Conservation (phyloP, 176 grass and related monocot genomes). For the Pontederia crassipes region DNA sequence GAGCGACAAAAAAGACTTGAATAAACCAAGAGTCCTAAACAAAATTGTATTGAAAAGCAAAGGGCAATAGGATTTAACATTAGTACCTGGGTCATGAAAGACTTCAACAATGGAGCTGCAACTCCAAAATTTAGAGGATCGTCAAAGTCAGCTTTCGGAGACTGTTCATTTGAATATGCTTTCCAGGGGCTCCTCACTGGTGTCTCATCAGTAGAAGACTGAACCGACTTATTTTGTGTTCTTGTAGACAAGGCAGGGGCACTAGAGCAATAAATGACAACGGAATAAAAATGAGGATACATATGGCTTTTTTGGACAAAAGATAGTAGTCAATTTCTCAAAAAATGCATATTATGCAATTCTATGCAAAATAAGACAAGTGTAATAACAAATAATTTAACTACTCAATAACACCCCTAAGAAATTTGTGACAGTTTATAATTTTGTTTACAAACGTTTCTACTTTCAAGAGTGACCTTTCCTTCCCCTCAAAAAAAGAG, state of each 20-base stretch:
- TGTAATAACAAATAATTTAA: no score
- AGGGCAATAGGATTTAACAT: no score
- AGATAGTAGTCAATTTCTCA: not conserved
- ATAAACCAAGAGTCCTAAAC: no score
- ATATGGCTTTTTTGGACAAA: not conserved
- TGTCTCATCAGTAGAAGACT: constrained; percentile 33
- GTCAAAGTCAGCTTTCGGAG: constrained; percentile 44
- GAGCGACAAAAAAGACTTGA: no score
- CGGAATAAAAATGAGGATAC: not conserved
- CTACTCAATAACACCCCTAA: no score
- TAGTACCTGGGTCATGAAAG: constrained; percentile 87
- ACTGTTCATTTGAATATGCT: constrained; percentile 73
- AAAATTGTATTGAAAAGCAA: no score
- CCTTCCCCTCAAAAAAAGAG: no score
- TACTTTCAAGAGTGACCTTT: no score
- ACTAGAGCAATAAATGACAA: constrained; percentile 38
- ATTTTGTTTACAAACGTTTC: no score
- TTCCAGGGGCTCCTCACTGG: constrained; percentile 62
- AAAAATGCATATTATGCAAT: no score
- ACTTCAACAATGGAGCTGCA: constrained; percentile 75
- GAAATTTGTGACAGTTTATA: no score
- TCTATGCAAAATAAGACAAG: no score
- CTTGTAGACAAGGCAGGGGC: constrained; percentile 81
- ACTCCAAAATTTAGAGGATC: constrained; percentile 61
- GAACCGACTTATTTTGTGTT: constrained; percentile 48